Evolutionary conservation across 192 early-diverging fungal species (phyloP).

Genomic region (Phlyctochytrium bullatum): DNA sequence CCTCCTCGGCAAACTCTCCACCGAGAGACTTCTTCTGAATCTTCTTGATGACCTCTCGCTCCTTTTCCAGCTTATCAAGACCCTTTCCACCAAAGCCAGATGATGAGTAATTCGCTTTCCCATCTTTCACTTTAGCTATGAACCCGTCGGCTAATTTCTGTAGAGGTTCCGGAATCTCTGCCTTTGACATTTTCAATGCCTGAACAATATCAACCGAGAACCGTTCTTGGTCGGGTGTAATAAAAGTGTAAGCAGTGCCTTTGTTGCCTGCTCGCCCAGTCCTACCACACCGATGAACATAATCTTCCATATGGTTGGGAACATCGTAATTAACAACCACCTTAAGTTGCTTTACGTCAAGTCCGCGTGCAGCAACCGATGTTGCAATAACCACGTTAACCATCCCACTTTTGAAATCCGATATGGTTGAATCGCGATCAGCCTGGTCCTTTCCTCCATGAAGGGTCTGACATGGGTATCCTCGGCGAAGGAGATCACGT

Average conservation of each 20-base stretch:
- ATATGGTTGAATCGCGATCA: slow-evolving; percentile 78
- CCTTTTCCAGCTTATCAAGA: slow-evolving; percentile 88
- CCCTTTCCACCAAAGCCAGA: slow-evolving; percentile 97
- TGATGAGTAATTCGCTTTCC: slow-evolving; percentile 64
- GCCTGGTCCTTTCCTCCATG: slow-evolving; percentile 89
- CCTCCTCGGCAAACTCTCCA: slow-evolving; percentile 61
- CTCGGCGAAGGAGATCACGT: slow-evolving; percentile 75
- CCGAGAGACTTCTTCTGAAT: slow-evolving; percentile 84
- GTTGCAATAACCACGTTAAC: slow-evolving; percentile 93
- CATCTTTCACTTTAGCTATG: slow-evolving; percentile 75
- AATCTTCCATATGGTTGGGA: slow-evolving; percentile 98
- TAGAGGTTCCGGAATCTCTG: slow-evolving; percentile 71
- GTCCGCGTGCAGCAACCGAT: slow-evolving; percentile 89
- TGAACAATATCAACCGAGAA: slow-evolving; percentile 91
- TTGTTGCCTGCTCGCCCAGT: slow-evolving; percentile 98
- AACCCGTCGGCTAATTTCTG: slow-evolving; percentile 76
- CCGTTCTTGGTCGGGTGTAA: slow-evolving; percentile 89
- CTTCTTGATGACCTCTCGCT: slow-evolving; percentile 84
- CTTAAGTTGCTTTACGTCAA: slow-evolving; percentile 92
- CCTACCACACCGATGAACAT: slow-evolving; percentile 96
- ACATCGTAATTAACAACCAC: slow-evolving; percentile 96
- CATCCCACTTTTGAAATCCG: slow-evolving; percentile 90
- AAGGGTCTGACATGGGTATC: slow-evolving; percentile 84
- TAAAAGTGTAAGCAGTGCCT: slow-evolving; percentile 94
- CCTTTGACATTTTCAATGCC: slow-evolving; percentile 77